Percentiles rank a stretch among this genome's conserved stretches.
Conservation (phyloP, 495 filamentous ascomycete species). For the Beverwykella pulmonaria region DNA sequence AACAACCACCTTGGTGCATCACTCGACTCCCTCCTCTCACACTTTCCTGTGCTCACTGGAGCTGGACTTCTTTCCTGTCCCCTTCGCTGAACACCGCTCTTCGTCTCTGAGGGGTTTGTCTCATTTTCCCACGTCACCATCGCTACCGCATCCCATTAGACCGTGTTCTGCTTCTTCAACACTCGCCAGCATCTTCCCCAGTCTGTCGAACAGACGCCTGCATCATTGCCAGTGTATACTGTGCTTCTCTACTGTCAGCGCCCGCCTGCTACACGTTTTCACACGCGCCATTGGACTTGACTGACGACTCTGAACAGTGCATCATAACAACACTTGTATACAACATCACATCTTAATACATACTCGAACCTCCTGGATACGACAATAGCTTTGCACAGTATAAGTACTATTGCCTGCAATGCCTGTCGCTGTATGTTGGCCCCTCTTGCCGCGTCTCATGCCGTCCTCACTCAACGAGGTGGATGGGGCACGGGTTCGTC, state of each 20-base stretch:
- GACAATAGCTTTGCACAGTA: conserved; percentile 25
- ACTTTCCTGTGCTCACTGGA: conserved; percentile 24
- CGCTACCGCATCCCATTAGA: conserved; percentile 29
- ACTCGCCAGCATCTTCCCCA: conserved; percentile 20
- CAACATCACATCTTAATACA: conserved; percentile 24
- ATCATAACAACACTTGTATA: conserved; percentile 36
- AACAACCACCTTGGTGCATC: conserved; percentile 27
- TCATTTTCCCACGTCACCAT: conserved; percentile 29
- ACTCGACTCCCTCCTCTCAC: conserved; percentile 9
- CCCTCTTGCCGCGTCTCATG: neutral
- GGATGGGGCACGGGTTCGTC: neutral
- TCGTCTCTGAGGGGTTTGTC: conserved; percentile 16
- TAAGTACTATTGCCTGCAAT: conserved; percentile 37
- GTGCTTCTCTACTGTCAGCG: conserved; percentile 23
- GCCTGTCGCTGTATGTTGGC: conserved; percentile 36
- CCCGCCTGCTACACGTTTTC: conserved; percentile 7
- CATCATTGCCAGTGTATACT: conserved; percentile 23
- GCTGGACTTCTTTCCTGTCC: conserved; percentile 29
- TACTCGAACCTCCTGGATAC: conserved; percentile 11
- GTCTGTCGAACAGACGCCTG: conserved; percentile 39
- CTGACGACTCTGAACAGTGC: conserved; percentile 28
- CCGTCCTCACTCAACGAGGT: neutral
- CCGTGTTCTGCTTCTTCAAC: conserved; percentile 33
- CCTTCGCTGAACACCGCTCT: conserved; percentile 3
- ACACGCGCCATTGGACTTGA: conserved; percentile 8